A percentile compares a stretch with the other conserved stretches of the same genome.
Conservation (phyloP, 1,284 basidiomycete species). For the Ustilago bromivora region DNA sequence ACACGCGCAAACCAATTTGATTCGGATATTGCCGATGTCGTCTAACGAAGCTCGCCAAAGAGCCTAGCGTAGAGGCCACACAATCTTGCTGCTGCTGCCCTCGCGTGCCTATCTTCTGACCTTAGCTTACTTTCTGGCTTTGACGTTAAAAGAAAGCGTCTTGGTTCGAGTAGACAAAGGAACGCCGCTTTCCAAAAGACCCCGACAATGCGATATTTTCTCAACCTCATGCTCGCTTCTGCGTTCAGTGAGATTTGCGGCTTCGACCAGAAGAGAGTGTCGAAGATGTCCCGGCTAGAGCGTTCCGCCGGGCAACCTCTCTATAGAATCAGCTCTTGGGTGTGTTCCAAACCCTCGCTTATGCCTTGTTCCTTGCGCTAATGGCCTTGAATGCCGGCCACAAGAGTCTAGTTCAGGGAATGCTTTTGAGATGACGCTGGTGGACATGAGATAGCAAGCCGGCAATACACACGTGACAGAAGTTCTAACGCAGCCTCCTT, state of each 20-base stretch:
- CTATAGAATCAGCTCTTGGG: neutral
- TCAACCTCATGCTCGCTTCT: neutral
- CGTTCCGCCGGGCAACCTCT: neutral
- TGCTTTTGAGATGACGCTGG: conserved; percentile 1
- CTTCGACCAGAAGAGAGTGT: neutral
- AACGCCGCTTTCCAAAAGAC: conserved; percentile 7
- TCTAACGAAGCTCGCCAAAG: conserved; percentile 11
- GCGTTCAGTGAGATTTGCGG: neutral
- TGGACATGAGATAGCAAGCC: neutral
- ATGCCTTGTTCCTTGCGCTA: conserved; percentile 2
- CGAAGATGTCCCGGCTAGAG: neutral
- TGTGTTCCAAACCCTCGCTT: conserved; percentile 1
- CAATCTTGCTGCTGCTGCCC: neutral
- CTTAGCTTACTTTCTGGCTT: conserved; percentile 1
- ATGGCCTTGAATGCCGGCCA: neutral
- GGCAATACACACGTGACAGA: neutral
- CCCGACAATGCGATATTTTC: neutral
- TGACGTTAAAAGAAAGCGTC: neutral
- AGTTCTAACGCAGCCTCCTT: neutral
- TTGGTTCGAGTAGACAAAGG: neutral
- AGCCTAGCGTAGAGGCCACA: neutral
- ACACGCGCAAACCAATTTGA: neutral
- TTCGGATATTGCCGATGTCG: neutral
- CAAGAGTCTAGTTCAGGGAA: neutral
- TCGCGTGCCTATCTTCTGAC: conserved; percentile 7